Evolutionary conservation across 2,329 filamentous ascomycete genomes (phyloP).

Genomic region (Botryotinia narcissicola): DNA sequence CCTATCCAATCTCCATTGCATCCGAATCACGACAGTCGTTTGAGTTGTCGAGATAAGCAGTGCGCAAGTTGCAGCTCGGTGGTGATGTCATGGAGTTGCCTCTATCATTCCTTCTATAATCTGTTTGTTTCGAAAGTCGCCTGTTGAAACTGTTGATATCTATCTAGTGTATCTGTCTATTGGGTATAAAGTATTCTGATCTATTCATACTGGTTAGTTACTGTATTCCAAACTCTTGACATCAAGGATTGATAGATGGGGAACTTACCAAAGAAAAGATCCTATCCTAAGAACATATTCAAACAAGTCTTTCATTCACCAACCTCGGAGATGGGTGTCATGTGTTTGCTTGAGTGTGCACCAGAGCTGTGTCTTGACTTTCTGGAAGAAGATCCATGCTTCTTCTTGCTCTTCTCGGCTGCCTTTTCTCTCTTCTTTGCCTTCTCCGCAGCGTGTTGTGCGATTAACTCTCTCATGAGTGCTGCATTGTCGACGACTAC

Average conservation of each 20-base stretch:
- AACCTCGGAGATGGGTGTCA: constrained; percentile 56
- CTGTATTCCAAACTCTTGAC: background rate
- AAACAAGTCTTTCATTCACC: constrained; percentile 40
- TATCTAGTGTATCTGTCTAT: constrained; percentile 15
- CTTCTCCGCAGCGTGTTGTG: constrained; percentile 36
- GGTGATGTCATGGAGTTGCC: background rate
- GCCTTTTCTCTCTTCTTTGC: constrained; percentile 33
- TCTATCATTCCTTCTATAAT: background rate
- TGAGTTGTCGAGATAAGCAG: background rate
- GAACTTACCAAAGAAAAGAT: constrained; percentile 1
- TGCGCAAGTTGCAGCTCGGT: background rate
- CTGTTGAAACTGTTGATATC: constrained; percentile 4
- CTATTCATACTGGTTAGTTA: background rate
- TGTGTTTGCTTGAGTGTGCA: constrained; percentile 49
- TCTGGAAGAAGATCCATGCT: constrained; percentile 35
- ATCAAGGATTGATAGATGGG: background rate
- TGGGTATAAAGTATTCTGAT: constrained; percentile 6
- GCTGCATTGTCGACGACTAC: constrained; percentile 34
- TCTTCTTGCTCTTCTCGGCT: constrained; percentile 20
- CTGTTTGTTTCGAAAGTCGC: constrained; percentile 9
- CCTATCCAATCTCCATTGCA: background rate
- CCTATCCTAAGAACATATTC: background rate
- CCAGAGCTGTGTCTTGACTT: constrained; percentile 33
- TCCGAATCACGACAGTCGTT: background rate
- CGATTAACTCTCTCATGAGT: constrained; percentile 35